A percentile compares a stretch with the other conserved stretches of the same genome.
Conservation (phyloP, 2,329 filamentous ascomycete species). For the Cladobotryum mycophilum region DNA sequence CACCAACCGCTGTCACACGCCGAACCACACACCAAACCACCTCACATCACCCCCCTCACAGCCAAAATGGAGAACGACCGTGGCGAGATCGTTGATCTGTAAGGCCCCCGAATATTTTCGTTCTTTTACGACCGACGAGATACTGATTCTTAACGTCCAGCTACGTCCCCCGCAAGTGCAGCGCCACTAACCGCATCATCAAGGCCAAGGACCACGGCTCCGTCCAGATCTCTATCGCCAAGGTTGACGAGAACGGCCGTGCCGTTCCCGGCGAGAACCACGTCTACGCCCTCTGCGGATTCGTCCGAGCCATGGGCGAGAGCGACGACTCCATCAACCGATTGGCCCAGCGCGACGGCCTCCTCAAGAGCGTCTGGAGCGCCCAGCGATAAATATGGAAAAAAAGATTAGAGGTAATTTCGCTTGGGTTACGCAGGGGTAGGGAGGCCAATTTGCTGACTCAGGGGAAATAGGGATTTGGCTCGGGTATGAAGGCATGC, state of each 20-base stretch:
- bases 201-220: slow-evolving; percentile 99
- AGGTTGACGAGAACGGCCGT: slow-evolving; percentile 98
- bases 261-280: slow-evolving; percentile 92
- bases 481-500: slow-evolving; percentile 34
- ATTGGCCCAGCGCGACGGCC: slow-evolving; percentile 89
- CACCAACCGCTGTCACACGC: slow-evolving; percentile 25
- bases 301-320: slow-evolving; percentile 97
- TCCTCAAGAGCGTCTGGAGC: slow-evolving; percentile 96
- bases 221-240: slow-evolving; percentile 93
- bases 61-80: slow-evolving; percentile 99
- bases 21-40: slow-evolving; percentile 24
- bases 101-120: slow-evolving; percentile 36
- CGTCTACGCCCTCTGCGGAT: slow-evolving; percentile 94
- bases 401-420: slow-evolving; percentile 16
- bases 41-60: slow-evolving; percentile 26
- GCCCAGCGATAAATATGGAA: slow-evolving; percentile 51
- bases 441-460: slow-evolving; percentile 2
- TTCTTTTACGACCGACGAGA: slow-evolving; percentile 7
- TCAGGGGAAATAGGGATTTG: slow-evolving; percentile 23
- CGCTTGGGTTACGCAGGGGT: no score
- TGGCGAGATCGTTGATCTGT: slow-evolving; percentile 99
- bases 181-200: slow-evolving; percentile 99
- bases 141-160: slow-evolving; percentile 37
- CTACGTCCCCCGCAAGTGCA: slow-evolving; percentile 99
- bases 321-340: slow-evolving; percentile 94